Evolutionary conservation across 208 protist species (phyloP), one percentile per base, ranked within the genome.

Genomic region (Phytomonas francai): DNA sequence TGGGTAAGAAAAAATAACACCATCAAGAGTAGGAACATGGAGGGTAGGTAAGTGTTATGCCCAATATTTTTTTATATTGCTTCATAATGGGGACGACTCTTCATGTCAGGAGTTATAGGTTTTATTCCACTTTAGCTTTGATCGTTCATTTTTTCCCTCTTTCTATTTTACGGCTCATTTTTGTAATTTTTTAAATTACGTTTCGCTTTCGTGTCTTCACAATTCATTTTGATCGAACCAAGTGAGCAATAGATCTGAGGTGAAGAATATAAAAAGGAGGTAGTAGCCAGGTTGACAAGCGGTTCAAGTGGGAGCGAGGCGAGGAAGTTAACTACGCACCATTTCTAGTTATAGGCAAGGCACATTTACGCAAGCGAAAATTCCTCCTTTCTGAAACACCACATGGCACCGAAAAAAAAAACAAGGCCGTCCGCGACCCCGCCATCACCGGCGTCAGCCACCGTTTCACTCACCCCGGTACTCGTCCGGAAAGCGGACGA

Each of bases 41-140:
- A 29, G 56, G 51, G 36, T 72, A 30, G 19, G 34, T 29, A 70
- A 61, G 64, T 27, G 65, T 59, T 30, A 59, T 16, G 34, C 2
- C 61, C 59, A 59, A 11, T 62, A 28, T 72, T 34, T 64, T n/a
- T 78, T 51, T 75, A 45, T 74, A 32, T 71, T 56, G 29, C 39
- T 30, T 25, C 39, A 49, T 19, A 19, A 49, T 19, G 14, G 2
- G 7, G 14, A 49, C 14, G 39, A 49, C 39, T 36, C 8, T 36
- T 36, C 39, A 49, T 49, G 39, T 2, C 16, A 49, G 39, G 2
- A 49, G 12, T 19, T 49, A 19, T 19, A 49, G 39, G 4, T 49
- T 19, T 49, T 49, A 49, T 19, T 49, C 39, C 16, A 49, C 39
- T 49, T 9, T 49, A 2, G 4, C 12, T 49, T 49, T 49, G 2